Conservation (phyloP, 2,329 filamentous ascomycete species). For the Whalleya microplaca region DNA sequence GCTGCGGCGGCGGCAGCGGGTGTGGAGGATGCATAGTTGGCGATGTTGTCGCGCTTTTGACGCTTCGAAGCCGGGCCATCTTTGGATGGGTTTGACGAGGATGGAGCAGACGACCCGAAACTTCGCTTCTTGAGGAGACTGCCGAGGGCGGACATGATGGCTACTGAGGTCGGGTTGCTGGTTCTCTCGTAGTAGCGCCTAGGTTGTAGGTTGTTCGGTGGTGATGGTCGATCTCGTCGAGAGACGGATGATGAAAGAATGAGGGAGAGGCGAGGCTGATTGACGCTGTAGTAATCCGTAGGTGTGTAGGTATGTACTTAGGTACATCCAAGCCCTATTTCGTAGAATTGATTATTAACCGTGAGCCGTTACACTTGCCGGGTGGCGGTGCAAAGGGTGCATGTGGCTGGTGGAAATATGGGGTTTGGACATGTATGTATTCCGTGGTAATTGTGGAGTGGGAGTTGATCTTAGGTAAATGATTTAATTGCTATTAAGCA, state of each 20-base stretch:
- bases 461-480: too few species aligned
- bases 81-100: slow-evolving; percentile 48
- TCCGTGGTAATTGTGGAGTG: too few species aligned
- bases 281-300: neutral
- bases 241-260: slow-evolving; percentile 23
- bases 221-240: slow-evolving; percentile 21
- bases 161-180: slow-evolving; percentile 42
- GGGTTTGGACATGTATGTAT: too few species aligned
- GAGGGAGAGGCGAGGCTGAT: slow-evolving; percentile 13
- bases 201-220: neutral
- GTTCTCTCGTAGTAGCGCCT: neutral
- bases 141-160: slow-evolving; percentile 63
- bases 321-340: too few species aligned
- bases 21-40: slow-evolving; percentile 30
- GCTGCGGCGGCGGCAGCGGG: slow-evolving; percentile 41
- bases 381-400: too few species aligned
- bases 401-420: too few species aligned
- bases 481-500: too few species aligned
- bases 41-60: slow-evolving; percentile 55
- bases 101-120: slow-evolving; percentile 66
- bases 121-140: slow-evolving; percentile 59
- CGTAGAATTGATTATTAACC: too few species aligned
- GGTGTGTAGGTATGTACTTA: slow-evolving; percentile 6
- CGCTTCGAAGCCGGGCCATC: slow-evolving; percentile 65
- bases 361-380: too few species aligned